Evolutionary conservation across 2,329 filamentous ascomycete species (phyloP).

Genomic region (Fusarium sp.): DNA sequence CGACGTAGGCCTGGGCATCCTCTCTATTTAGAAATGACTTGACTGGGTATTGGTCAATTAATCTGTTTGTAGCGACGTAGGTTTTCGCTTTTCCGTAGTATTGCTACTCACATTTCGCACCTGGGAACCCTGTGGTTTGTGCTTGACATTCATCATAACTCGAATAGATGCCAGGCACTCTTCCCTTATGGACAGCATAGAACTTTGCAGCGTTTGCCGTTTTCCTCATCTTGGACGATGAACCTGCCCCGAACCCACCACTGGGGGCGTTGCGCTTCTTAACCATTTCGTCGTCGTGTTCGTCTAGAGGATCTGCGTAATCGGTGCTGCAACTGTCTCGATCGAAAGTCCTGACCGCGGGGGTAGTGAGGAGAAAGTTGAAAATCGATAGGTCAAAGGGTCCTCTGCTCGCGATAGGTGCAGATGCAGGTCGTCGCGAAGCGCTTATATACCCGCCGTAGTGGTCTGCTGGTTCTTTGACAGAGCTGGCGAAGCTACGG

Average conservation of each 20-base stretch:
- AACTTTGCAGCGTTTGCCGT: slow-evolving; percentile 62
- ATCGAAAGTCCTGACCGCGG: slow-evolving; percentile 4
- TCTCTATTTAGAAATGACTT: slow-evolving; percentile 79
- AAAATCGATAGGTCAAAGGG: slow-evolving; percentile 36
- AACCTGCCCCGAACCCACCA: slow-evolving; percentile 20
- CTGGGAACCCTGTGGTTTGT: slow-evolving; percentile 68
- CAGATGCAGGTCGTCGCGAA: slow-evolving; percentile 23
- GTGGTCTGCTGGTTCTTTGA: not conserved
- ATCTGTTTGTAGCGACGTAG: not conserved
- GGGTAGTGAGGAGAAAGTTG: slow-evolving; percentile 33
- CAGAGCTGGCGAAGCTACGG: slow-evolving; percentile 25
- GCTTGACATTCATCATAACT: slow-evolving; percentile 69
- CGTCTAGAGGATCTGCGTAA: not conserved
- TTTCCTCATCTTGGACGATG: slow-evolving; percentile 58
- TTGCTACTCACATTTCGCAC: slow-evolving; percentile 71
- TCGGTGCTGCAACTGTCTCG: slow-evolving; percentile 3
- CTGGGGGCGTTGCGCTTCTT: slow-evolving; percentile 44
- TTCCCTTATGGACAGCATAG: slow-evolving; percentile 69
- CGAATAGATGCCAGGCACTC: slow-evolving; percentile 68
- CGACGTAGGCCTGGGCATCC: slow-evolving; percentile 83
- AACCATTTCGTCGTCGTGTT: slow-evolving; percentile 38
- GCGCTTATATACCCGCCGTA: slow-evolving; percentile 14
- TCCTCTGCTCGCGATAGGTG: slow-evolving; percentile 21
- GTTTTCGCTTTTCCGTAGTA: not conserved
- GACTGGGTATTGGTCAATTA: slow-evolving; percentile 59